Conservation (phyloP, 1,139 yeast genomes). For the Taphrina populina region DNA sequence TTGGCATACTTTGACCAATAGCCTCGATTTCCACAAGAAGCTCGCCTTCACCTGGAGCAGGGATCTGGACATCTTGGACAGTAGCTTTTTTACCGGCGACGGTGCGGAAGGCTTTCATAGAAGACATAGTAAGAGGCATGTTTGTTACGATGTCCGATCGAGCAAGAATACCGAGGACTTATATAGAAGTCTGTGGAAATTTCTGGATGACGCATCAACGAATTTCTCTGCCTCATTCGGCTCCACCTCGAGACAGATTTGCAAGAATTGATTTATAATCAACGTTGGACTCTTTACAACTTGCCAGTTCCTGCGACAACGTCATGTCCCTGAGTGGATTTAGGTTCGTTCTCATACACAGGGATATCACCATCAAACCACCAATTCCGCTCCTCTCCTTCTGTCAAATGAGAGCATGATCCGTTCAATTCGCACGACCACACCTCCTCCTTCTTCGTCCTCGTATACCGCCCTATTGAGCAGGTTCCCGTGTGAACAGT, state of each 20-base stretch:
- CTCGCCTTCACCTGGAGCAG: constrained; percentile 16
- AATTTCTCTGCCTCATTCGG: no score
- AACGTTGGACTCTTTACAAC: background rate
- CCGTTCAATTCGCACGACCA: constrained; percentile 70
- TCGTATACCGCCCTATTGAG: constrained; percentile 56
- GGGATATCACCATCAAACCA: constrained; percentile 54
- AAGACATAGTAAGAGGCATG: constrained; percentile 13
- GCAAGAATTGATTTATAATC: no score
- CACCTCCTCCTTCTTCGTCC: constrained; percentile 47
- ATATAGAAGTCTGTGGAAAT: background rate
- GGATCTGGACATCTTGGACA: constrained; percentile 8
- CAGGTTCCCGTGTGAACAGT: constrained; percentile 58
- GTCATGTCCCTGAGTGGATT: background rate
- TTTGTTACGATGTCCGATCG: background rate
- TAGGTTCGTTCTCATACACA: constrained; percentile 26
- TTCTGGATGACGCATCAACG: no score
- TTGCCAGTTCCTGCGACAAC: background rate
- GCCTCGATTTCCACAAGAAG: constrained; percentile 22
- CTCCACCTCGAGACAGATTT: no score
- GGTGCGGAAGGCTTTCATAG: constrained; percentile 18
- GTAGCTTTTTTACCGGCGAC: constrained; percentile 14
- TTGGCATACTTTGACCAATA: constrained; percentile 13
- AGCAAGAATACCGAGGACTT: background rate
- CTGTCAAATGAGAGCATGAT: constrained; percentile 59
- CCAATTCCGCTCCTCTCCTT: constrained; percentile 95